phyloP scores from a whole-genome alignment of 2,329 filamentous ascomycete genomes.

The Hirsutella rhossiliensis region DNA sequence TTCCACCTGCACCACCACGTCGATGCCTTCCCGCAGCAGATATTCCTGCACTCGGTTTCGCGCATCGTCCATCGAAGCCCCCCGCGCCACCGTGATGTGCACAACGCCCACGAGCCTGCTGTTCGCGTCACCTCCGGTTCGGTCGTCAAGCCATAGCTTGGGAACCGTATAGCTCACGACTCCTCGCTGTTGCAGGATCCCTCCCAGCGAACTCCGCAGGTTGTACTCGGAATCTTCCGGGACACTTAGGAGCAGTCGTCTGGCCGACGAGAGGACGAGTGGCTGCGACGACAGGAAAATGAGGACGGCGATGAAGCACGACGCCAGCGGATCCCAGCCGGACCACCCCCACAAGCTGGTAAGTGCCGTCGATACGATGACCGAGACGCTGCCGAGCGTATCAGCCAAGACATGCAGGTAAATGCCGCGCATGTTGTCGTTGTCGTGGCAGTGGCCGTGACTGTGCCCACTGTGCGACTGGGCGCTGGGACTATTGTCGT shows the following conservation, averaged over 20 bases:
- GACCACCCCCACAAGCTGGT: constrained; percentile 84
- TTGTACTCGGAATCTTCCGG: constrained; percentile 80
- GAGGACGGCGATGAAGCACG: constrained; percentile 81
- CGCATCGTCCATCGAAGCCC: constrained; percentile 70
- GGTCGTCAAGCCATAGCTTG: constrained; percentile 85
- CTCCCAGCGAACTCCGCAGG: constrained; percentile 73
- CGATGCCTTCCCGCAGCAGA: constrained; percentile 57
- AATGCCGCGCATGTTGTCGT: constrained; percentile 97
- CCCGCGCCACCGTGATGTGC: constrained; percentile 65
- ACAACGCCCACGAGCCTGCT: constrained; percentile 67
- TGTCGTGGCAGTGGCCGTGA: constrained; percentile 58
- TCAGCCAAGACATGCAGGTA: constrained; percentile 93
- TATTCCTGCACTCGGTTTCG: constrained; percentile 64
- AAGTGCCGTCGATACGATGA: constrained; percentile 81
- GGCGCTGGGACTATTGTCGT: too few species aligned
- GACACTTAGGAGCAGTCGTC: constrained; percentile 70
- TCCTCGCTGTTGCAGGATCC: constrained; percentile 69
- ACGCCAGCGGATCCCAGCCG: constrained; percentile 89
- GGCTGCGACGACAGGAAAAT: constrained; percentile 90
- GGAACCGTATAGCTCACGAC: constrained; percentile 79
- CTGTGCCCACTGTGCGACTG: constrained; percentile 38
- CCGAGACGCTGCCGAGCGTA: constrained; percentile 84
- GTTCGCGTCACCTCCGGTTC: constrained; percentile 27
- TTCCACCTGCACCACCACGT: constrained; percentile 81
- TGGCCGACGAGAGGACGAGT: constrained; percentile 73